Base-by-base conservation (phyloP, 2,329 filamentous ascomycete species). In the Alternaria sp. region DNA sequence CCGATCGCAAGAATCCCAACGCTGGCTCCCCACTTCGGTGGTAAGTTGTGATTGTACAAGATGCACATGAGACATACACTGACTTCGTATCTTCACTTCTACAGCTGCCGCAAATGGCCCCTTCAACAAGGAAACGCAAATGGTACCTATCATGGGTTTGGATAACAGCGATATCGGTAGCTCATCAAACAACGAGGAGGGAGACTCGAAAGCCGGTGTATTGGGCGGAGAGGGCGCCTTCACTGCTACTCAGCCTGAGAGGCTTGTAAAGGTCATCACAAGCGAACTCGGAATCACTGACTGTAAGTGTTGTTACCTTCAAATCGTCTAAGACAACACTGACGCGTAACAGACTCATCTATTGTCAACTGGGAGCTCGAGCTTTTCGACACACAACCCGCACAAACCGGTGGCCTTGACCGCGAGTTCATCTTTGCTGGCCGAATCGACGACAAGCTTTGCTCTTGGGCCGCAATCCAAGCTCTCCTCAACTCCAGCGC, bases 311-410 rank as follows among this genome's bases (percentile, higher is more conserved):
- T n/a, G 18, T 24, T 16, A n/a, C 36, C 9, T 4, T 22, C 12
- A 24, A 4, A 42, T 12, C 7, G 3, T 20, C 26, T 14, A 7
- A 16, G 4, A 43, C 11, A 30, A 22, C 16, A 9, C 41, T 34
- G 2, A 41, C 58, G 74, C 18, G 3, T 16, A 4, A n/a, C 57
- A 79, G 77, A 90, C 75, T 86, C 84, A 68, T 87, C 85, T 53
- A 97, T 99, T 64, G 82, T 97, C 58, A 96, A 95, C 82, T 99
- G 95, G 95, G 95, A 99, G 76, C 87, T 98, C 38, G 95, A 99
- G 81, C 89, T 99, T 32, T 99, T 91, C 75, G 95, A 98, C 79
- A 87, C 88, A 4, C 93, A 97, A 77, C 92, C 94, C 8, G 94
- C 94, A 1, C 88, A 90, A 41, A 86, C 93, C 18, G 90, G 92